These are phyloP conservation scores for Pythium apleroticum DNA, from an alignment of 352 stramenopile genomes.

Conservation along the genomic window DNA sequence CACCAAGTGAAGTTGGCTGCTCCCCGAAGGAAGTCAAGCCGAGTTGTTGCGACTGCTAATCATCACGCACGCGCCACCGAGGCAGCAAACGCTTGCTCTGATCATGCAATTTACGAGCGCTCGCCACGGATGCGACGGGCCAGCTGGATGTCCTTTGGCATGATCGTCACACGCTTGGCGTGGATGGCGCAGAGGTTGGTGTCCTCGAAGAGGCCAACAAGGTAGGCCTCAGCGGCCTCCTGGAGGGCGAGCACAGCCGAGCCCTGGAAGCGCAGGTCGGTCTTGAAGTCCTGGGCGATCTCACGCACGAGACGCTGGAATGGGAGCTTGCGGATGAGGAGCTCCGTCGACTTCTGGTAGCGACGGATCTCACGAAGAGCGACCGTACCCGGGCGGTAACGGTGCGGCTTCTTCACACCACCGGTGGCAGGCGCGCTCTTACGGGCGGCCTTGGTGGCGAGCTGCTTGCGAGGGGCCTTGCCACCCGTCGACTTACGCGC, in stretches of 20 bases:
- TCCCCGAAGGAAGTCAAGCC: conserved; percentile 15
- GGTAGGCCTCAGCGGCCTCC: conserved; percentile 87
- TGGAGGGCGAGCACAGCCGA: conserved; percentile 85
- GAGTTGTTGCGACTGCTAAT: conserved; percentile 8
- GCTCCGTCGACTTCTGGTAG: conserved; percentile 96
- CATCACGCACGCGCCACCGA: conserved; percentile 2
- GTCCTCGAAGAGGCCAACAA: conserved; percentile 87
- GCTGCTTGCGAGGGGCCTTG: conserved; percentile 94
- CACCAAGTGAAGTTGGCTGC: conserved; percentile 42
- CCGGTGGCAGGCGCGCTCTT: conserved; percentile 91
- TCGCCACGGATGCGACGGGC: conserved; percentile 91
- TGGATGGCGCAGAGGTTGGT: conserved; percentile 94
- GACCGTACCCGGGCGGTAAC: conserved; percentile 83
- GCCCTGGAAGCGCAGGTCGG: conserved; percentile 88
- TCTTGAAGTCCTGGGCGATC: conserved; percentile 88
- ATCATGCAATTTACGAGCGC: conserved; percentile 54
- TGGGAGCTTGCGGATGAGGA: conserved; percentile 95
- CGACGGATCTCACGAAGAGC: conserved; percentile 96
- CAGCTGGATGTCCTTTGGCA: conserved; percentile 95
- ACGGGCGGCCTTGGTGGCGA: conserved; percentile 91
- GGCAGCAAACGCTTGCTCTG: neutral
- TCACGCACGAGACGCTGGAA: conserved; percentile 96
- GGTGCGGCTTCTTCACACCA: conserved; percentile 93
- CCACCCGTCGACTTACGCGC: conserved; percentile 94
- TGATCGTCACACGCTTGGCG: conserved; percentile 93